phyloP scores from a whole-genome alignment of 202 grass and related monocot species.

The Carex sylvatica region DNA sequence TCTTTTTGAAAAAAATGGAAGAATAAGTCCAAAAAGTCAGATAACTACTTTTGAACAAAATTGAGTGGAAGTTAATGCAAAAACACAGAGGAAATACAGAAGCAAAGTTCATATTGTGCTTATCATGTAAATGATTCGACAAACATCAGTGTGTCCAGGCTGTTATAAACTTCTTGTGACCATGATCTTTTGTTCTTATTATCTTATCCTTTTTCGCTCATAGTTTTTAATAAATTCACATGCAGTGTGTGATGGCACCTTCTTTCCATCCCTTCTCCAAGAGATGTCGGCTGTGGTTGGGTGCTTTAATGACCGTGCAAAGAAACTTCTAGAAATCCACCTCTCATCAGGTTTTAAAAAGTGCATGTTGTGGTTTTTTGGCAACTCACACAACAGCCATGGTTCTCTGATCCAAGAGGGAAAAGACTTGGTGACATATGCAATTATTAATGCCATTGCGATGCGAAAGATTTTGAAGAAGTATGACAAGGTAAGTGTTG shows the following conservation, averaged over 20 bases:
- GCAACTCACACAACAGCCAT: conserved; percentile 42
- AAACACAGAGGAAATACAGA: neutral
- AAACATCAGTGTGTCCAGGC: neutral
- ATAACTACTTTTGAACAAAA: neutral
- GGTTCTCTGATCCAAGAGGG: conserved; percentile 55
- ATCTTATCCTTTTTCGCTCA: neutral
- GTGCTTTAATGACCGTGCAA: conserved; percentile 71
- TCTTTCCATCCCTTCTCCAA: conserved; percentile 66
- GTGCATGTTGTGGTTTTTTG: conserved; percentile 48
- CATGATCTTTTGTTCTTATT: neutral
- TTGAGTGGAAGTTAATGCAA: neutral
- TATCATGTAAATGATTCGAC: neutral
- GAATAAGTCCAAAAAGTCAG: neutral
- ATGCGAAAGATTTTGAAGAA: conserved; percentile 91
- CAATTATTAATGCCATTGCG: conserved; percentile 76
- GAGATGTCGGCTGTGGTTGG: conserved; percentile 76
- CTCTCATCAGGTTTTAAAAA: conserved; percentile 65
- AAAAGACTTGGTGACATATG: conserved; percentile 82
- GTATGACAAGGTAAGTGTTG: conserved; percentile 62
- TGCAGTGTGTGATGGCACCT: conserved; percentile 82
- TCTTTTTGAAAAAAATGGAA: neutral
- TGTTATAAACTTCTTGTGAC: neutral
- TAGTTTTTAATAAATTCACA: neutral
- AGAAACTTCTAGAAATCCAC: conserved; percentile 66
- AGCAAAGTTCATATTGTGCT: neutral